phyloP scores from a whole-genome alignment of 164 flowering plant genomes.

The Akebia trifoliata region DNA sequence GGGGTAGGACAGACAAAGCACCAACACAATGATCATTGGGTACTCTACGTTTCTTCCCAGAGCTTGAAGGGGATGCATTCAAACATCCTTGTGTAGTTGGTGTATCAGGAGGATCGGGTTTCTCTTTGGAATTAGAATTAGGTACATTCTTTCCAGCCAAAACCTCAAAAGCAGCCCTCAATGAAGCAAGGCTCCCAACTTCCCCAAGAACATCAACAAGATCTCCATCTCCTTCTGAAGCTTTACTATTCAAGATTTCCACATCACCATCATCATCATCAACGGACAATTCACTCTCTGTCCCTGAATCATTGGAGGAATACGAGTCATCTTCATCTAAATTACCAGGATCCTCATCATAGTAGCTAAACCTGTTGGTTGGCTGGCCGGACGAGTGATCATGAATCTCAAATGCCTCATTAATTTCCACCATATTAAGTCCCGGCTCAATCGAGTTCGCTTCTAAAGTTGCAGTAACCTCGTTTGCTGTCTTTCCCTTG shows the following conservation, averaged over 20 bases:
- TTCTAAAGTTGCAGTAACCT: constrained; percentile 17
- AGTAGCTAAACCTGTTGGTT: constrained; percentile 50
- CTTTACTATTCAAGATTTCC: constrained; percentile 15
- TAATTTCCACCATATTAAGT: constrained; percentile 49
- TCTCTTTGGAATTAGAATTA: constrained; percentile 14
- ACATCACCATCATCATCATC: constrained; percentile 28
- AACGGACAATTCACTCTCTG: constrained; percentile 59
- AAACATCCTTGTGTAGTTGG: constrained; percentile 14
- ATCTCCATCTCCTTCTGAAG: constrained; percentile 20
- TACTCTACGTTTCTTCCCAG: constrained; percentile 17
- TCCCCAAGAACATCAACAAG: constrained; percentile 35
- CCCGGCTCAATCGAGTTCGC: constrained; percentile 28
- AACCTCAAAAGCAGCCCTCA: constrained; percentile 80
- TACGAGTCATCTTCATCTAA: constrained; percentile 41
- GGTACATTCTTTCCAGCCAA: constrained; percentile 42
- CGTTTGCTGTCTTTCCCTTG: constrained; percentile 22
- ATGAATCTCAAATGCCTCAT: constrained; percentile 65
- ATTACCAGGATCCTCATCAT: constrained; percentile 44
- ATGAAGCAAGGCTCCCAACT: constrained; percentile 43
- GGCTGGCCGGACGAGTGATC: constrained; percentile 29
- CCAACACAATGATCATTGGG: constrained; percentile 21
- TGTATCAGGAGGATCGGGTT: constrained; percentile 6
- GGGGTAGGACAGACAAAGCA: constrained; percentile 69
- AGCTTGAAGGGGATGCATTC: constrained; percentile 13
- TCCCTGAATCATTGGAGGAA: constrained; percentile 36